phyloP scores from a whole-genome alignment of 768 basidiomycete genomes.

The Leccinum barrowsii region DNA sequence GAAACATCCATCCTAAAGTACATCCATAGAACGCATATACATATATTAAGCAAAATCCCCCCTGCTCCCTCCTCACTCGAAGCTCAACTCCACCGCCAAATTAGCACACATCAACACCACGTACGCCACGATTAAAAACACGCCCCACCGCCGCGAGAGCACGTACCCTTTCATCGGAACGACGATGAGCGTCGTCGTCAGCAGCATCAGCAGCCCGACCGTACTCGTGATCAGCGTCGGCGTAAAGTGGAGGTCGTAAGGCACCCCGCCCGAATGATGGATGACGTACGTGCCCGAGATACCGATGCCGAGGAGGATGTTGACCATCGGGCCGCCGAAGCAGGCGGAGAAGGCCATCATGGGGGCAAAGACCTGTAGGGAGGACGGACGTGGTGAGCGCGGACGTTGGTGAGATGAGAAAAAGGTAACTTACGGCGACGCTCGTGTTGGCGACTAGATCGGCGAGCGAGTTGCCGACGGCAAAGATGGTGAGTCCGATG shows the following conservation, averaged over 20 bases:
- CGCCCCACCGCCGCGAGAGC: constrained; percentile 78
- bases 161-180: constrained; percentile 84
- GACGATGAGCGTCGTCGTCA: constrained; percentile 72
- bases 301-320: constrained; percentile 88
- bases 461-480: constrained; percentile 92
- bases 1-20: neutral
- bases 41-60: neutral
- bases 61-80: neutral
- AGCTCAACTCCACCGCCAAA: constrained; percentile 67
- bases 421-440: constrained; percentile 62
- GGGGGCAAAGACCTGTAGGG: constrained; percentile 68
- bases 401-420: neutral
- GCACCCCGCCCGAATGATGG: constrained; percentile 46
- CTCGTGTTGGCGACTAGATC: constrained; percentile 97
- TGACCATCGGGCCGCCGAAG: constrained; percentile 91
- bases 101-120: constrained; percentile 73
- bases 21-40: neutral
- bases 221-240: constrained; percentile 82
- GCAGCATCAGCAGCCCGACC: constrained; percentile 72
- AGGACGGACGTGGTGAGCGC: neutral
- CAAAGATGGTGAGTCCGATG: constrained; percentile 94
- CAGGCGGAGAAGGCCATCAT: constrained; percentile 96
- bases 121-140: constrained; percentile 74
- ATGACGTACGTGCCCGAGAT: constrained; percentile 88
- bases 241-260: constrained; percentile 76